Base-by-base conservation (phyloP, 768 basidiomycete genomes). In the Cyathus striatus region DNA sequence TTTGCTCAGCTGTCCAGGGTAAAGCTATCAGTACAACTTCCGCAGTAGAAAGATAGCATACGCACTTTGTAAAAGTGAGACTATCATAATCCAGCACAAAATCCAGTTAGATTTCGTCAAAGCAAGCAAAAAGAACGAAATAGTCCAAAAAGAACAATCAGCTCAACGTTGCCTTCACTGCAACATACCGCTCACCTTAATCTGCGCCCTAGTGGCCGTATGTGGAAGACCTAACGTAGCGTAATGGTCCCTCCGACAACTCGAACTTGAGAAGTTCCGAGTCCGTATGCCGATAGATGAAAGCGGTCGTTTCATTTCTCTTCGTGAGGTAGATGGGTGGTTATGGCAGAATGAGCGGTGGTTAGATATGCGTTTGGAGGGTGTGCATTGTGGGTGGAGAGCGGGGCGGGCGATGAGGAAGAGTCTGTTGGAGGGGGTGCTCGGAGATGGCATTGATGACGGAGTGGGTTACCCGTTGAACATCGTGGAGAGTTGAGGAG, bases 11-110 rank as follows among this genome's bases (percentile, higher is more conserved):
- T 72, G 23, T 23, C 38, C 25, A 33, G 33, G 2, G 20, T 17
- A n/a, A 32, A 34, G 21, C 39, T 32, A 41, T 32, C 13, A 23
- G 21, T 4, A 13, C 6, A 10, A n/a, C 3, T 37, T 13, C 38
- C 23, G 22, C 17, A 21, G 17, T 7, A 9, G 22, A 13, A 36
- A 30, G 5, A 9, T 13, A 20, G 23, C 5, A 23, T 23, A 41
- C 49, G 40, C 43, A 66, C 71, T 59, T 65, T 61, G 42, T 73
- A 73, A 44, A 68, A 73, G 42, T 64, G 64, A 30, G 69, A 64
- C 71, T 72, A 44, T 13, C n/a, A 23, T 33, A 25, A 32, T 22
- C 22, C 14, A n/a, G 26, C 41, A 25, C 42, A 41, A 41, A 7
- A 10, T 39, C 27, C 37, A 18, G n/a, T 37, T 22, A 30, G 18